Evolutionary conservation across 2,329 filamentous ascomycete genomes (phyloP), one percentile per base, ranked within the genome.

Genomic region (Monosporascus sp.): DNA sequence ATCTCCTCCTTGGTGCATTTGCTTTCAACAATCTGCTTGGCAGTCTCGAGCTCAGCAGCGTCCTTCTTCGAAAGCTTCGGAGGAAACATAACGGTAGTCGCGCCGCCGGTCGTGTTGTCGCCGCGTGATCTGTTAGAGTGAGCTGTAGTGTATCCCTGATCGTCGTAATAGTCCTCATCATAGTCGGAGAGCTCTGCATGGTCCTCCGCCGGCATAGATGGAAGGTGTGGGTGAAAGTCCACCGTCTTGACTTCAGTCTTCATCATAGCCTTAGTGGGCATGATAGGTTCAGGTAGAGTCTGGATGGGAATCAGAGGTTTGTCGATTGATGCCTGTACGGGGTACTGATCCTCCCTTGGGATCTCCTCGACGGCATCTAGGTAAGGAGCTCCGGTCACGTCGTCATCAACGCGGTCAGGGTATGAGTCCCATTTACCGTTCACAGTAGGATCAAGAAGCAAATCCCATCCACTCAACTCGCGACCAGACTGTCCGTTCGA

Each of bases 111-210:
- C 9, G 78, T 82, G 60, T 79, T 72, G 59, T 83, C 80, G 45
- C 89, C 88, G 61, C 88, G 88, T 49, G 91, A 89, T 22, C 83
- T 81, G 58, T 84, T 83, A 11, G 89, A 91, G 60, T 87, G 85
- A 39, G 89, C 85, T 2, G 90, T 94, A 24, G 85, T 85, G 53
- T 89, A 89, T 22, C 88, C 92, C 54, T 87, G 87, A 61, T 83
- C 80, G 45, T 83, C 80, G 57, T 80, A 81, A 41, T 68, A 63
- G 38, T 72, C 76, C 57, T 91, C 89, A 14, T 89, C 88, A 25
- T 88, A 87, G 18, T 91, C 88, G 17, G 65, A 68, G 18, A 63
- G 47, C 20, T 65, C 63, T 20, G 53, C 47, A 15, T 55, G 52
- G 14, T 84, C 80, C 24, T 77, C 55, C 35, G 65, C 61, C 68